Percentiles rank a stretch among this genome's conserved stretches.
These are phyloP conservation scores for Pseudohalonectria lignicola DNA, from an alignment of 2,329 filamentous ascomycete genomes.

Conservation along the genomic window DNA sequence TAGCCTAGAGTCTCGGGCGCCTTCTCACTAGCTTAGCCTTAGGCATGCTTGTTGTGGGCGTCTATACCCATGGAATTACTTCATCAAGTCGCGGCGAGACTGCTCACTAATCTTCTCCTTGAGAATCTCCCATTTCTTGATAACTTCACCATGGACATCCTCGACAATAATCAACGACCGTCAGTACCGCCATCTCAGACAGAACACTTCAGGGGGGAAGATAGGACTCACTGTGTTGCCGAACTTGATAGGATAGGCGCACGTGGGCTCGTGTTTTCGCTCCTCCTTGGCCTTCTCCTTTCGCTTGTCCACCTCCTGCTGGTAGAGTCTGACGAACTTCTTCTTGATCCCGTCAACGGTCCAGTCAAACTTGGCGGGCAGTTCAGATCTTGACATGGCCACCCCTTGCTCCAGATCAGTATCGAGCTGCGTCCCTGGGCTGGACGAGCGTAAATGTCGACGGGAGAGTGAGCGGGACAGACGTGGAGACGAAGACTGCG, in stretches of 20 bases:
- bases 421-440: no score
- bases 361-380: constrained; percentile 23
- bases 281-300: constrained; percentile 46
- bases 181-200: no score
- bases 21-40: no score
- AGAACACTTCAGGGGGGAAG: no score
- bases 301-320: constrained; percentile 54
- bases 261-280: constrained; percentile 58
- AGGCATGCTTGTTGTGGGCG: no score
- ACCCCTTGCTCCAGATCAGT: no score
- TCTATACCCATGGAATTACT: no score
- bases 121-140: constrained; percentile 73
- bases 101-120: constrained; percentile 47
- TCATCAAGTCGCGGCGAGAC: constrained; percentile 60
- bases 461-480: no score
- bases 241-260: constrained; percentile 77
- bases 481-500: no score
- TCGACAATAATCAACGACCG: constrained; percentile 69
- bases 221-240: constrained; percentile 62
- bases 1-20: no score
- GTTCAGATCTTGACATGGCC: constrained; percentile 21
- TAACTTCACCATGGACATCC: constrained; percentile 72
- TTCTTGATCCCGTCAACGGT: constrained; percentile 35
- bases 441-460: no score
- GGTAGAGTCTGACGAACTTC: constrained; percentile 38